Base-by-base conservation (phyloP, 1,284 basidiomycete species). In the Tilletia walkeri region DNA sequence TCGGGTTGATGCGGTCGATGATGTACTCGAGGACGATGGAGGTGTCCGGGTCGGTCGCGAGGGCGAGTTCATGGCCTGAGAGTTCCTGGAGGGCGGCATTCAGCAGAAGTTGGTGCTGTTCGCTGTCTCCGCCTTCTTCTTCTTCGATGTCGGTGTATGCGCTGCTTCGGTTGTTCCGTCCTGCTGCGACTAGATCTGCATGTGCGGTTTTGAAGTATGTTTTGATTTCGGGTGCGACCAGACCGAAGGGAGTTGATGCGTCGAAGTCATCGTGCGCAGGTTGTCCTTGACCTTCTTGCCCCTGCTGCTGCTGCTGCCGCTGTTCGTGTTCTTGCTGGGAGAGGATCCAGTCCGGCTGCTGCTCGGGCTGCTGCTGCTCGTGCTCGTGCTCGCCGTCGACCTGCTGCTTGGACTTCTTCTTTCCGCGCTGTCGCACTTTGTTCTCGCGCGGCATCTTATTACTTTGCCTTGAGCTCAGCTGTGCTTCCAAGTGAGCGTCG, bases 41-140 rank as follows among this genome's bases (percentile, higher is more conserved):
- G 7, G 77, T 78, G 34, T 81, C 80, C 5, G 78, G 76, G 53
- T 83, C 82, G 6, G 82, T 83, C 24, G 80, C 79, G 1, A 82
- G 71, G 3, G 70, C 39, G 7, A 82, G 76, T 69, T 82, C 82
- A 20, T 78, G 74, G 12, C 81, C 81, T 36, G 78, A 75, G 69
- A 82, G 76, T 68, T 83, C 82, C 30, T 72, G 69, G 41, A 82
- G 73, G 5, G 77, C 78, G 1, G 82, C 81, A 61, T 79, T 74
- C n/a, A 83, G 56, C 1, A 83, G 75, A 10, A 79, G 54, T 12
- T 71, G 65, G 4, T 75, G 68, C 41, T 83, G 78, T n/a, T 78
- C 75, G 4, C 70, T 70, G 4, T 73, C 68, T n/a, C 66, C 72
- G 0, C 69, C 74, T 2, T 70, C 56, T 4, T 71, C 73, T 6